Evolutionary conservation across 306 rosid species (phyloP).

Genomic region (Begonia peltatifolia): DNA sequence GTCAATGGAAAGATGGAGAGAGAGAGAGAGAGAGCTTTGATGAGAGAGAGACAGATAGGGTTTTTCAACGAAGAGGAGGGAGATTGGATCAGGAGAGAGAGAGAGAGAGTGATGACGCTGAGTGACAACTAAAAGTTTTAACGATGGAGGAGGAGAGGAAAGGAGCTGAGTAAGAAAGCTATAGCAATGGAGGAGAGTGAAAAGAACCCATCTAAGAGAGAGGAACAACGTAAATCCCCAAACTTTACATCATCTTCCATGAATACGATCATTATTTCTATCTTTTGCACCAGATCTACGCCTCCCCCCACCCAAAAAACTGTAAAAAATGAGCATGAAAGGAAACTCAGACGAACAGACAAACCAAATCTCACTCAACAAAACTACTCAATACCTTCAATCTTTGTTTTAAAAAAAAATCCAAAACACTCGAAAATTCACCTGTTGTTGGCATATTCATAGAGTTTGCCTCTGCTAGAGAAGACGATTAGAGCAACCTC

Average conservation of each 20-base stretch:
- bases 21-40: no score
- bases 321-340: slow-evolving; percentile 29
- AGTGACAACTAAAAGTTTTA: slow-evolving; percentile 33
- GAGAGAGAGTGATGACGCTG: slow-evolving; percentile 4
- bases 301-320: slow-evolving; percentile 35
- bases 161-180: neutral
- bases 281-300: slow-evolving; percentile 74
- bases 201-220: no score
- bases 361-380: neutral
- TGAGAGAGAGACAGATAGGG: no score
- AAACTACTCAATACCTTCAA: neutral
- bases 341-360: neutral
- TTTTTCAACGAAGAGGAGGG: no score
- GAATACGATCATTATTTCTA: slow-evolving; percentile 33
- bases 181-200: no score
- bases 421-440: slow-evolving; percentile 8
- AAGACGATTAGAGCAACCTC: slow-evolving; percentile 94
- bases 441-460: slow-evolving; percentile 97
- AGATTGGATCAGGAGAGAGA: neutral
- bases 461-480: slow-evolving; percentile 95
- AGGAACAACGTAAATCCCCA: no score
- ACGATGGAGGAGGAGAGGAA: slow-evolving; percentile 34
- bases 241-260: no score
- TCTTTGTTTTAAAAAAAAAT: neutral
- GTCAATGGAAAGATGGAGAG: no score